Percentiles rank a stretch among this genome's conserved stretches.
phyloP scores from a whole-genome alignment of 495 filamentous ascomycete species.

The Aspergillus funiculosus region DNA sequence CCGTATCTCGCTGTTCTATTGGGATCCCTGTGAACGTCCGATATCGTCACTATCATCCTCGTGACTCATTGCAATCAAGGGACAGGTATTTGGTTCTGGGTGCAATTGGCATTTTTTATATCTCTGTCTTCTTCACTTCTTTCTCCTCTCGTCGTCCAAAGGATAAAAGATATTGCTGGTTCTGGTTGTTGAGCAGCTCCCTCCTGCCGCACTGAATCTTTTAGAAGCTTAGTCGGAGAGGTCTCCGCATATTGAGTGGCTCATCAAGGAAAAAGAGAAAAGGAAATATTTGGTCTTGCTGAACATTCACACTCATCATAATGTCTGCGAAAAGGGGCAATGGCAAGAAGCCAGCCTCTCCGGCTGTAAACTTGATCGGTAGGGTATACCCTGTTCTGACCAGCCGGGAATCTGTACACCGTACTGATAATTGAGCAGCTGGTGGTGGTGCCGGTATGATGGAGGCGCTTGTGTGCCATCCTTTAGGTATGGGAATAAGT shows the following conservation, averaged over 20 bases:
- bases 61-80: constrained; percentile 14
- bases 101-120: constrained; percentile 4
- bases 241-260: neutral
- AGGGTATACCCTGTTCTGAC: constrained; percentile 15
- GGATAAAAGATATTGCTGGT: too few relatives aligned
- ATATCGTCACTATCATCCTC: constrained; percentile 16
- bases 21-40: constrained; percentile 20
- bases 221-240: neutral
- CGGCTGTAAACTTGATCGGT: constrained; percentile 94
- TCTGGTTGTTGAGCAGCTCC: too few relatives aligned
- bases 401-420: neutral
- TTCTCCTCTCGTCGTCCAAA: constrained; percentile 1
- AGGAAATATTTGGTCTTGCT: constrained; percentile 4
- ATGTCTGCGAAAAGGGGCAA: constrained; percentile 67
- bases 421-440: constrained; percentile 48
- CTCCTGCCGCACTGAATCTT: constrained; percentile 1
- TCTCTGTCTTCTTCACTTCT: constrained; percentile 7
- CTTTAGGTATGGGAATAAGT: constrained; percentile 59
- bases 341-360: constrained; percentile 74
- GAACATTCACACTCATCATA: constrained; percentile 19
- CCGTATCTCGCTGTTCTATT: constrained; percentile 23
- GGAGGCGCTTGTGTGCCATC: constrained; percentile 96
- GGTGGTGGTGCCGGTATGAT: constrained; percentile 98
- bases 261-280: constrained; percentile 6
- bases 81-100: constrained; percentile 1